Evolutionary conservation across 306 rosid species (phyloP).

Genomic region (Gastrolobium bilobum): DNA sequence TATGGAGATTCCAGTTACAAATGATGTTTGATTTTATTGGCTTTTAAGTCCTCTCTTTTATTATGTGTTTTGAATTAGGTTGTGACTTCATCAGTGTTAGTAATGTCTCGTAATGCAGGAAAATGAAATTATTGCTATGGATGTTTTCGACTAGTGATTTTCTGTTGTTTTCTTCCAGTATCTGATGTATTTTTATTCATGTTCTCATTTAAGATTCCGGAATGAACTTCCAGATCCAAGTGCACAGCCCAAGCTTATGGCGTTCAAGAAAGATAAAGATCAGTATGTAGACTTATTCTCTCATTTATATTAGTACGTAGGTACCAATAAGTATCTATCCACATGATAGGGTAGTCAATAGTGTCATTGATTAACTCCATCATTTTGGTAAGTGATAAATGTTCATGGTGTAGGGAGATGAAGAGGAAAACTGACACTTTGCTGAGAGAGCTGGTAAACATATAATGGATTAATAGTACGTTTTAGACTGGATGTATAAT

Average conservation of each 20-base stretch:
- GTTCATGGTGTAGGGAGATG: conserved; percentile 9
- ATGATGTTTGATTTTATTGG: neutral
- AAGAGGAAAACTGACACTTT: neutral
- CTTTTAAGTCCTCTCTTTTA: neutral
- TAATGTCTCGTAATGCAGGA: conserved; percentile 16
- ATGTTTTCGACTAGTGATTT: neutral
- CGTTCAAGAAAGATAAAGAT: conserved; percentile 86
- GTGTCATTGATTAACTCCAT: conserved; percentile 9
- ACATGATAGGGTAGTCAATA: conserved; percentile 9
- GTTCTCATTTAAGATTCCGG: conserved; percentile 73
- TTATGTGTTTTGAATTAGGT: neutral
- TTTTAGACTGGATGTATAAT: conserved; percentile 7
- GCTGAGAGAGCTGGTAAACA: conserved; percentile 8
- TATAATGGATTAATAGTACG: conserved; percentile 14
- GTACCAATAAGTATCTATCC: conserved; percentile 5
- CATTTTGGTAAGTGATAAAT: conserved; percentile 17
- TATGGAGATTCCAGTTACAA: conserved; percentile 9
- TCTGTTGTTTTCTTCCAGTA: conserved; percentile 32
- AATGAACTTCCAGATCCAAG: conserved; percentile 98
- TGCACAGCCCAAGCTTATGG: conserved; percentile 98
- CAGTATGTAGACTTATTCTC: conserved; percentile 69
- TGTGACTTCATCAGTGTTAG: conserved; percentile 1
- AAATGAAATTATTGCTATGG: conserved; percentile 29
- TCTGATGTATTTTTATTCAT: conserved; percentile 49
- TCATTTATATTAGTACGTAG: conserved; percentile 17